Evolutionary conservation across 371 early-diverging fungal genomes (phyloP), one percentile per base, ranked within the genome.

Genomic region (Encephalitozoon romaleae): DNA sequence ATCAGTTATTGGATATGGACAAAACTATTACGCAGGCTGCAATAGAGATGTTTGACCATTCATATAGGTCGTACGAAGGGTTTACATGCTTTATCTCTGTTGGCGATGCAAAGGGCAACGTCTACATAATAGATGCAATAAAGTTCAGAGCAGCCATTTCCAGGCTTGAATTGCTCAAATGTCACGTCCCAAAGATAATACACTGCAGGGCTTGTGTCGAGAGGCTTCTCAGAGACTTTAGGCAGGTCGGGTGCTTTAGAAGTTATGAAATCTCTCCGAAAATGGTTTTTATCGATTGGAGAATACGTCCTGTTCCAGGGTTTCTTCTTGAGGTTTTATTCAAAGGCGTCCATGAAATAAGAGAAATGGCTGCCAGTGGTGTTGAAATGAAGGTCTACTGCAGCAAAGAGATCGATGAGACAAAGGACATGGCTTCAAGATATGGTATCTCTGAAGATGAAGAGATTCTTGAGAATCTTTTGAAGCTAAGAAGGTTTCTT

Each of bases 41-140:
- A 3, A 51, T 84, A 8, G 80, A 80, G 51, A 72, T 81, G 15
- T 80, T 75, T 69, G 80, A 71, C 18, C 82, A 84, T 53, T 38
- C 34, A 11, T 82, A 82, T 39, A 76, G 82, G 68, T 72, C 76
- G 15, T 84, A 78, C 55, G 70, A 43, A 34, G 70, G 78, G 34
- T 82, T 80, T 70, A 32, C 64, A 3, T 84, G 84, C 55, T 80
- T 23, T 23, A 72, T 80, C 12, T 30, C 42, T 12, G 39, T 77
- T 8, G 53, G 55, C 3, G 34, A 28, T 15, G 25, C 32, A 26
- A 41, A 38, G 39, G 80, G 77, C 18, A 25, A 15, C 23, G 9
- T 80, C 25, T 80, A 68, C 42, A 70, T 80, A 34, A 64, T 80
- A 26, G 77, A 80, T 67, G 28, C 54, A 4, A 30, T 80, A 21